Evolutionary conservation across 1,284 basidiomycete species (phyloP).

Genomic region (Papiliotrema terrestris): DNA sequence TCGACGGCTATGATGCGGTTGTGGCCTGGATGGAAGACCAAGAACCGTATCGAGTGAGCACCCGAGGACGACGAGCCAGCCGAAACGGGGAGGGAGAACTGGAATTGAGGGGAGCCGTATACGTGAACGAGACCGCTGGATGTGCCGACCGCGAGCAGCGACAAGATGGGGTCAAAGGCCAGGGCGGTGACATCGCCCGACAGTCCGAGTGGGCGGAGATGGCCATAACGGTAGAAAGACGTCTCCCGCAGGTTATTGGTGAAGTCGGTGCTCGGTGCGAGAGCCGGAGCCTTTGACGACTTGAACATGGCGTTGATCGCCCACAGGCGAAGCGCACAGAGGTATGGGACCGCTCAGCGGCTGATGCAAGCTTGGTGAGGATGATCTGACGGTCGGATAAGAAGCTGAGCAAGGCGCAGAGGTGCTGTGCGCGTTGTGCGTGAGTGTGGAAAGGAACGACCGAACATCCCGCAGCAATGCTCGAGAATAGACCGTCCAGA

Average conservation of each 20-base stretch:
- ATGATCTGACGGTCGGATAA: too few species aligned
- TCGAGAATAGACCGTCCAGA: too few species aligned
- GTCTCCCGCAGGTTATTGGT: slow-evolving; percentile 43
- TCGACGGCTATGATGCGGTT: slow-evolving; percentile 43
- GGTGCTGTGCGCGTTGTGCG: too few species aligned
- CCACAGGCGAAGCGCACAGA: not conserved
- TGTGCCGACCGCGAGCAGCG: slow-evolving; percentile 67
- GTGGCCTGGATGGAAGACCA: slow-evolving; percentile 46
- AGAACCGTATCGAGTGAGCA: slow-evolving; percentile 36
- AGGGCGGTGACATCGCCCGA: slow-evolving; percentile 58
- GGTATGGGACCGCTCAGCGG: not conserved
- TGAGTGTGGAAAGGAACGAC: too few species aligned
- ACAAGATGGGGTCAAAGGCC: slow-evolving; percentile 67
- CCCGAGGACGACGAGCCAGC: slow-evolving; percentile 18
- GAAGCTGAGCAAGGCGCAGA: too few species aligned
- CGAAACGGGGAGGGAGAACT: slow-evolving; percentile 40
- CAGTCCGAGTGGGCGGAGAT: slow-evolving; percentile 42
- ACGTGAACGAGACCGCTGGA: slow-evolving; percentile 43
- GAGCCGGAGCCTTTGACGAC: slow-evolving; percentile 30
- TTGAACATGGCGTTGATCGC: slow-evolving; percentile 37
- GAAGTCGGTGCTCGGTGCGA: slow-evolving; percentile 37
- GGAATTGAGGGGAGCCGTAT: slow-evolving; percentile 40
- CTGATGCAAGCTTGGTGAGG: not conserved
- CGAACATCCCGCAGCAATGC: too few species aligned
- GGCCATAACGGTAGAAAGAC: slow-evolving; percentile 46